These are phyloP conservation scores for Arachis hypogaea DNA, from an alignment of 306 rosid genomes.

Conservation along the genomic window DNA sequence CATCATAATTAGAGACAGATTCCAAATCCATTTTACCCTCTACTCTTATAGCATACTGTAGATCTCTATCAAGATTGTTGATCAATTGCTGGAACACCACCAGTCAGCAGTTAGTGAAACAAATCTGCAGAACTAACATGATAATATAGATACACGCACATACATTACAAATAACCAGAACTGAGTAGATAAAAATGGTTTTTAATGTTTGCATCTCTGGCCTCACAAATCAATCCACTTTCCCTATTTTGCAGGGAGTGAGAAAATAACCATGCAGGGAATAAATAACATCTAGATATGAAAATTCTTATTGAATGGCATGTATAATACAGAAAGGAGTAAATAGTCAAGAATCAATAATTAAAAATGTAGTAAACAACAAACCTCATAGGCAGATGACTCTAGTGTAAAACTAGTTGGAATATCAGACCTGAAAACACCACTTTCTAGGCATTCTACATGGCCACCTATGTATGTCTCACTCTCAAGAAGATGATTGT, in stretches of 20 bases:
- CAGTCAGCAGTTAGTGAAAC: slow-evolving; percentile 41
- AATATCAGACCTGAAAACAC: slow-evolving; percentile 96
- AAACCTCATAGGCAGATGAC: slow-evolving; percentile 87
- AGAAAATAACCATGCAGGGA: slow-evolving; percentile 10
- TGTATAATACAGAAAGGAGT: slow-evolving; percentile 28
- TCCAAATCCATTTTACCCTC: slow-evolving; percentile 94
- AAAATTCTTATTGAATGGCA: background rate
- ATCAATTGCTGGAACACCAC: slow-evolving; percentile 74
- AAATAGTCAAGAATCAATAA: slow-evolving; percentile 34
- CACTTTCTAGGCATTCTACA: slow-evolving; percentile 98
- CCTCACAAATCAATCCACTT: background rate
- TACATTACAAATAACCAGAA: slow-evolving; percentile 33
- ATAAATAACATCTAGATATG: slow-evolving; percentile 6
- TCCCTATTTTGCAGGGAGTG: slow-evolving; percentile 12
- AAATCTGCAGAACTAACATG: slow-evolving; percentile 19
- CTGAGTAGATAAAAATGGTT: background rate
- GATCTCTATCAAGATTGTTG: slow-evolving; percentile 88
- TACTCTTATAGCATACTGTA: slow-evolving; percentile 88
- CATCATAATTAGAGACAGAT: slow-evolving; percentile 78
- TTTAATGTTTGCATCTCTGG: background rate
- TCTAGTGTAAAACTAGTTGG: slow-evolving; percentile 85
- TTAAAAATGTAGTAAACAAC: slow-evolving; percentile 36
- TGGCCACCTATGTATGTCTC: slow-evolving; percentile 99
- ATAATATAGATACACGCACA: background rate
- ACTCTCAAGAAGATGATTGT: slow-evolving; percentile 86